Conservation (phyloP, 1,139 yeast species). For the Lodderomyces parapsilosis region DNA sequence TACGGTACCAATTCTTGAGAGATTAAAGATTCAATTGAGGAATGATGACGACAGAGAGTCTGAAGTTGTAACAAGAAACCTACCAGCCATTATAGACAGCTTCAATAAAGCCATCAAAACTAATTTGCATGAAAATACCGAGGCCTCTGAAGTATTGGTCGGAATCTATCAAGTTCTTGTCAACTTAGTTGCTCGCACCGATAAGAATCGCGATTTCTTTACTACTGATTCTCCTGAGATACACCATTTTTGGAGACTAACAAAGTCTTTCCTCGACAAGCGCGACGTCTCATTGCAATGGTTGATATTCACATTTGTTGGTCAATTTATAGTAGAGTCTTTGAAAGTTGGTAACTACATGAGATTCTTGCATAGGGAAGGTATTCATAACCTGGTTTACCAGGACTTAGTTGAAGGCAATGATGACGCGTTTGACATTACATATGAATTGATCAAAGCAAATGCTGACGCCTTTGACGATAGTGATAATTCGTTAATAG, state of each 20-base stretch:
- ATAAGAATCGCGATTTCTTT: conserved; percentile 27
- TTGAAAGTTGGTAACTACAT: conserved; percentile 15
- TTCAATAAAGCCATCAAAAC: conserved; percentile 12
- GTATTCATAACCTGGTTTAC: conserved; percentile 7
- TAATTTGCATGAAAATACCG: conserved; percentile 13
- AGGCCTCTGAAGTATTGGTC: conserved; percentile 9
- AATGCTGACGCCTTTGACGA: background rate
- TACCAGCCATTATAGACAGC: conserved; percentile 11
- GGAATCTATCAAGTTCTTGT: conserved; percentile 26
- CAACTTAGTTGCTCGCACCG: conserved; percentile 39
- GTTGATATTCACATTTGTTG: conserved; percentile 24
- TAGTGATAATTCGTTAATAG: conserved; percentile 7
- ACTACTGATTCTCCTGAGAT: conserved; percentile 13
- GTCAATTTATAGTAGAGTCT: conserved; percentile 37
- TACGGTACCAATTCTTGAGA: background rate
- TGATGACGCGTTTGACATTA: conserved; percentile 6
- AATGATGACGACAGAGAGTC: conserved; percentile 7
- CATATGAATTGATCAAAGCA: conserved; percentile 8
- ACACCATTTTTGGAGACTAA: conserved; percentile 23
- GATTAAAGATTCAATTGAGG: background rate
- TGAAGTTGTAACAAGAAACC: conserved; percentile 10
- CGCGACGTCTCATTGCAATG: background rate
- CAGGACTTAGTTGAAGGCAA: conserved; percentile 2
- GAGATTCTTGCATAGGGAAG: conserved; percentile 5
- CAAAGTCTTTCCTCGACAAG: background rate